Evolutionary conservation across 345 rosid species (phyloP), one percentile per base, ranked within the genome.

Genomic region (Dovyalis caffra): DNA sequence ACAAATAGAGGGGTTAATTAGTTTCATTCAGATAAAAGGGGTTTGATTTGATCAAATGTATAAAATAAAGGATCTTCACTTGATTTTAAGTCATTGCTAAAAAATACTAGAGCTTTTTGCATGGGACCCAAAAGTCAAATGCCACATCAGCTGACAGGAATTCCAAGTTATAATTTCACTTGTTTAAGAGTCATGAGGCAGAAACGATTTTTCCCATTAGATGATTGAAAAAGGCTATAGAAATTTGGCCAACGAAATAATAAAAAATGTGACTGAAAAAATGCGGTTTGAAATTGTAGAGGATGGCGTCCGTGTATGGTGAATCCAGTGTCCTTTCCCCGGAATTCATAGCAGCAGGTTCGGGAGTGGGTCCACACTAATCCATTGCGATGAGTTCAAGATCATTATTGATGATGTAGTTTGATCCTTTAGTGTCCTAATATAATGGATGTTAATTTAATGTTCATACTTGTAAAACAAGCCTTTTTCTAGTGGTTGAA

Each of bases 71-170:
- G 28, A 1, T 56, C 28, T 8, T 10, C 8, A 9, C 11, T 7
- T 51, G n/a, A 21, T 43, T 16, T 43, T 14, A 43, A 43, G 16
- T 5, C 16, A 1, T 40, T 12, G 0, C 8, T 37, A 37, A 37
- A 37, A 37, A 37, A 37, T 3, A 43, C 47, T 3, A 3, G 47
- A 43, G 18, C 16, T 9, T 40, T 40, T 12, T 0, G 47, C 47
- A 43, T 0, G 47, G 49, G 49, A 18, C 35, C 37, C 12, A 9
- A 57, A 57, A 35, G 33, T 25, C 34, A 34, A 45, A 6, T 3
- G 73, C 64, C 73, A 56, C 63, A n/a, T 71, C 65, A 37, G 65
- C 74, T 23, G 28, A 64, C 40, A 64, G 28, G 25, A 34, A 34
- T 35, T 33, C 40, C 15, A 1, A 14, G 23, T 32, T 18, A n/a